These are phyloP conservation scores for Aspergillus aculeatus DNA, from an alignment of 2,329 filamentous ascomycete species.

Conservation along the genomic window DNA sequence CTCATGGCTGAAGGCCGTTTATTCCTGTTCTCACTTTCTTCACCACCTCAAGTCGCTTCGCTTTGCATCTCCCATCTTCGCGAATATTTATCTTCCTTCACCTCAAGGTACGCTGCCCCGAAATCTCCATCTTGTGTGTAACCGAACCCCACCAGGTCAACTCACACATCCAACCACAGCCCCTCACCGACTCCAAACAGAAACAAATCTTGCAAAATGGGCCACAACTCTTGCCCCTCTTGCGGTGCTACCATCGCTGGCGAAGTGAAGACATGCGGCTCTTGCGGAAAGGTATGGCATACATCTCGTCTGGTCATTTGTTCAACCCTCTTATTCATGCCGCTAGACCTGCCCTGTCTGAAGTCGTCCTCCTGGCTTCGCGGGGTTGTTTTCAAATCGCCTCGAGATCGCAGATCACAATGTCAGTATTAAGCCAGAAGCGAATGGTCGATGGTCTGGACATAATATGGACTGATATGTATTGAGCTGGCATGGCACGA, in stretches of 20 bases:
- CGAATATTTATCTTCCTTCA: background rate
- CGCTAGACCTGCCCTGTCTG: conserved; percentile 23
- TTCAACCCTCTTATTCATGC: background rate
- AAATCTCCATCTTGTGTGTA: background rate
- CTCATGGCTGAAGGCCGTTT: too few species aligned
- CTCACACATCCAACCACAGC: background rate
- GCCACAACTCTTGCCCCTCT: conserved; percentile 27
- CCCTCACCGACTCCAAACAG: background rate
- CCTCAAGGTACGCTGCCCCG: background rate
- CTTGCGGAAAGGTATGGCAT: conserved; percentile 27
- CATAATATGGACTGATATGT: background rate
- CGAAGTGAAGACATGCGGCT: conserved; percentile 29
- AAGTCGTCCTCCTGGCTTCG: background rate
- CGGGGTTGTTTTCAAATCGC: background rate
- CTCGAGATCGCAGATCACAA: background rate
- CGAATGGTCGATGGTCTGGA: background rate
- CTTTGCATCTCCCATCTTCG: background rate
- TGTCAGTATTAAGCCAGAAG: background rate
- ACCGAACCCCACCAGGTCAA: background rate
- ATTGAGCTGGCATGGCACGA: background rate
- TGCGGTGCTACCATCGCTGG: conserved; percentile 27
- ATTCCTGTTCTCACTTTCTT: too few species aligned
- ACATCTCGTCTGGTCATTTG: background rate
- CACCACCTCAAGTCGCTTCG: background rate
- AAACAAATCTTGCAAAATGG: conserved; percentile 15